A percentile compares a stretch with the other conserved stretches of the same genome.
phyloP scores from a whole-genome alignment of 1,139 yeast species.

The Yamadazyma sp. region DNA sequence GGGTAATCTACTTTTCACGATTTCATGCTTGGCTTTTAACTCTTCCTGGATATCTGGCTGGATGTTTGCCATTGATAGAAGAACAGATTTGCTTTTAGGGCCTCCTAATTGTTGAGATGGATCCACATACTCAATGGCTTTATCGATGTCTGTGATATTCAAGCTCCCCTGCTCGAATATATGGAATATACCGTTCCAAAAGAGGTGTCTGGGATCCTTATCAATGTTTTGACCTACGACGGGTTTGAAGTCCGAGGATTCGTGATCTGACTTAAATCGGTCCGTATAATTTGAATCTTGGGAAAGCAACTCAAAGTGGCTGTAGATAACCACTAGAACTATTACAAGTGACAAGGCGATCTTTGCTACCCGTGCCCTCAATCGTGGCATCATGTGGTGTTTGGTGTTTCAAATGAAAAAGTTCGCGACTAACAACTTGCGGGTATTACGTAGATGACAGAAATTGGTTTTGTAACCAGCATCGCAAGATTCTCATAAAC shows the following conservation, averaged over 20 bases:
- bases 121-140: conserved; percentile 25
- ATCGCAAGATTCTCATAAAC: no score
- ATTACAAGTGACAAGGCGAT: not conserved
- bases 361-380: conserved; percentile 2
- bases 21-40: conserved; percentile 25
- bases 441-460: not conserved
- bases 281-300: not conserved
- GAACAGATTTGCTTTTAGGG: conserved; percentile 25
- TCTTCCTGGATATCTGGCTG: conserved; percentile 23
- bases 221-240: conserved; percentile 16
- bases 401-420: not conserved
- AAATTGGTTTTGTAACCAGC: no score
- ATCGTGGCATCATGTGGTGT: conserved; percentile 6
- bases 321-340: conserved; percentile 1
- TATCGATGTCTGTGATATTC: conserved; percentile 14
- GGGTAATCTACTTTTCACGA: conserved; percentile 26
- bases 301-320: not conserved
- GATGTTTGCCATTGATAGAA: conserved; percentile 31
- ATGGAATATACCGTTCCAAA: conserved; percentile 24
- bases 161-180: conserved; percentile 19
- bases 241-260: conserved; percentile 11
- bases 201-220: conserved; percentile 18
- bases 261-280: not conserved
- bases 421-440: not conserved
- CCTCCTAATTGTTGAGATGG: conserved; percentile 24